Conservation (phyloP, 768 basidiomycete genomes). For the Hygrocybe punicea region DNA sequence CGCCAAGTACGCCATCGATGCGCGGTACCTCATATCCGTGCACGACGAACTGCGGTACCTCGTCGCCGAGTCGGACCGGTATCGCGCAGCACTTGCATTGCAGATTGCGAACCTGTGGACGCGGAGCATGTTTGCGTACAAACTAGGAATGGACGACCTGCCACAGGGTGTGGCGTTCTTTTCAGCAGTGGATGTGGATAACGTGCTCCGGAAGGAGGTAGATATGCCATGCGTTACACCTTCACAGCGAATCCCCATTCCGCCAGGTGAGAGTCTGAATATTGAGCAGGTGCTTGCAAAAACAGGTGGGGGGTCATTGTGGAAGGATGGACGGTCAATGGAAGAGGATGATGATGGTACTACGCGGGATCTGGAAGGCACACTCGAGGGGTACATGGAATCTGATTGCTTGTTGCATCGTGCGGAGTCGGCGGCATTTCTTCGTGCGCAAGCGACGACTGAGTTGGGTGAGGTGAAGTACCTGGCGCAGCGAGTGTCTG, state of each 20-base stretch:
- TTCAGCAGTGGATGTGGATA: conserved; percentile 92
- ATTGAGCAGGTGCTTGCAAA: conserved; percentile 61
- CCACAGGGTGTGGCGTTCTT: conserved; percentile 97
- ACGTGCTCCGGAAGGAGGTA: conserved; percentile 89
- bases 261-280: conserved; percentile 82
- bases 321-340: conserved; percentile 60
- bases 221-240: conserved; percentile 96
- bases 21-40: conserved; percentile 92
- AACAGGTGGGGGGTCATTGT: conserved; percentile 68
- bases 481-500: conserved; percentile 54
- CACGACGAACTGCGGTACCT: conserved; percentile 97
- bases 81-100: conserved; percentile 86
- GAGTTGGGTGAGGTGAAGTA: conserved; percentile 70
- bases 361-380: conserved; percentile 26
- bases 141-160: conserved; percentile 92
- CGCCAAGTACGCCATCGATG: conserved; percentile 74
- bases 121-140: conserved; percentile 82
- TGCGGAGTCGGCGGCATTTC: conserved; percentile 58
- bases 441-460: conserved; percentile 72
- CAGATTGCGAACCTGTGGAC: conserved; percentile 98
- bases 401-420: conserved; percentile 67
- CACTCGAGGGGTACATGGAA: conserved; percentile 47
- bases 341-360: conserved; percentile 15
- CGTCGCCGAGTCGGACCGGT: conserved; percentile 82
- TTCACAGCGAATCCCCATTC: conserved; percentile 77